A percentile compares a stretch with the other conserved stretches of the same genome.
Evolutionary conservation across 2,329 filamentous ascomycete species (phyloP).

Genomic region (Hymenotorrendiella dingleyae): DNA sequence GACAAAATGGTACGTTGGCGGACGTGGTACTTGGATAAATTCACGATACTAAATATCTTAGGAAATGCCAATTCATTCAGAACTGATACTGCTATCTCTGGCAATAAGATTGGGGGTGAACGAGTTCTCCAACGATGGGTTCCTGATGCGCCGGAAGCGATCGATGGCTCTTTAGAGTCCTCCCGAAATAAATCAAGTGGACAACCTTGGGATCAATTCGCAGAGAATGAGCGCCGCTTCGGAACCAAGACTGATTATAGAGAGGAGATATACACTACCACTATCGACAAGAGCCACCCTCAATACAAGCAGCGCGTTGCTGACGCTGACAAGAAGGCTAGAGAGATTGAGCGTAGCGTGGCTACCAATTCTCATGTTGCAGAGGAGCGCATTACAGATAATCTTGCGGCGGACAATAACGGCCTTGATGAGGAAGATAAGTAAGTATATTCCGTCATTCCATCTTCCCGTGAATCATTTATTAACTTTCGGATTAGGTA

Average conservation of each 20-base stretch:
- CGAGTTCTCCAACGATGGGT: slow-evolving; percentile 79
- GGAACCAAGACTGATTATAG: slow-evolving; percentile 87
- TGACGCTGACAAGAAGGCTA: slow-evolving; percentile 74
- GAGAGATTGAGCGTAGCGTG: slow-evolving; percentile 77
- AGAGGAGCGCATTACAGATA: slow-evolving; percentile 77
- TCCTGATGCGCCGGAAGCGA: slow-evolving; percentile 54
- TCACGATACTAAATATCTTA: slow-evolving; percentile 33
- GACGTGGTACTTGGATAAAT: too few relatives aligned
- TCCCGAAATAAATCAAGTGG: slow-evolving; percentile 17
- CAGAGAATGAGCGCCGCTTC: slow-evolving; percentile 80
- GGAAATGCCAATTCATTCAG: slow-evolving; percentile 66
- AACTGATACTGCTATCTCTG: slow-evolving; percentile 85
- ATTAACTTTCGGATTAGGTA: slow-evolving; percentile 51
- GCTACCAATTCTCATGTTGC: slow-evolving; percentile 77
- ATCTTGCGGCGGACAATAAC: slow-evolving; percentile 56
- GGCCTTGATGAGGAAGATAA: slow-evolving; percentile 87
- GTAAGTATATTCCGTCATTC: slow-evolving; percentile 40
- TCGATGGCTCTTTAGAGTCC: slow-evolving; percentile 66
- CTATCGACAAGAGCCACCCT: slow-evolving; percentile 78
- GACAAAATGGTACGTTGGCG: slow-evolving; percentile 55
- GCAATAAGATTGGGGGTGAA: slow-evolving; percentile 61
- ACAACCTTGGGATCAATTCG: slow-evolving; percentile 83
- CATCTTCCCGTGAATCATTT: slow-evolving; percentile 4
- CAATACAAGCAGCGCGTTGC: slow-evolving; percentile 73
- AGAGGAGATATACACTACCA: slow-evolving; percentile 90